phyloP scores from a whole-genome alignment of 768 basidiomycete species.

The Hortiboletus campestris region DNA sequence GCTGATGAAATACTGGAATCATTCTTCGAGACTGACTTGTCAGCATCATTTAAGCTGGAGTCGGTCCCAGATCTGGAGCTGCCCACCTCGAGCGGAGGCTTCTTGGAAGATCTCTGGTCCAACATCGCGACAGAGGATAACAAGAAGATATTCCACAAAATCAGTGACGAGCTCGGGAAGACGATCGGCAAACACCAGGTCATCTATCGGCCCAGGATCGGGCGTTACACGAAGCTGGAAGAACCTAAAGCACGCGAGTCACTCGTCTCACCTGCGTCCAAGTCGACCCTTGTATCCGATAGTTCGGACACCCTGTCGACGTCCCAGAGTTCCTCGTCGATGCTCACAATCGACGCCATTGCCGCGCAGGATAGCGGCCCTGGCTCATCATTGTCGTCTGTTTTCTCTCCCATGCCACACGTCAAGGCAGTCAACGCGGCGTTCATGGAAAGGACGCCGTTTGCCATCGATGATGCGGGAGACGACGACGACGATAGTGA shows the following conservation, averaged over 20 bases:
- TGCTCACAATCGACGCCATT: constrained; percentile 48
- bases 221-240: constrained; percentile 76
- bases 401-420: constrained; percentile 59
- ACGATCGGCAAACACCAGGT: constrained; percentile 93
- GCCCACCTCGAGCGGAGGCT: constrained; percentile 53
- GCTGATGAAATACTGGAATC: constrained; percentile 95
- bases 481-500: constrained; percentile 65
- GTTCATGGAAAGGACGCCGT: constrained; percentile 88
- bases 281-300: constrained; percentile 46
- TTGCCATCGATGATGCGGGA: constrained; percentile 94
- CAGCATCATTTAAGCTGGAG: constrained; percentile 82
- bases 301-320: constrained; percentile 29
- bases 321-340: constrained; percentile 42
- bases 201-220: constrained; percentile 78
- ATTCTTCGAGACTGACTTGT: constrained; percentile 93
- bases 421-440: constrained; percentile 77
- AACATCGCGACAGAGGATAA: constrained; percentile 89
- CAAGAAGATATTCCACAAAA: constrained; percentile 88
- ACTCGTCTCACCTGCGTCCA: constrained; percentile 67
- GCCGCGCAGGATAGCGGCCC: constrained; percentile 21
- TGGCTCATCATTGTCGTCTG: constrained; percentile 24
- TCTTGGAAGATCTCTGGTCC: constrained; percentile 85
- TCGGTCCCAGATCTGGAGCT: constrained; percentile 67
- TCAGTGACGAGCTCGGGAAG: constrained; percentile 93
- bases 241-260: constrained; percentile 90